Base-by-base conservation (phyloP, 2,329 filamentous ascomycete species). In the Seiridium unicorne region DNA sequence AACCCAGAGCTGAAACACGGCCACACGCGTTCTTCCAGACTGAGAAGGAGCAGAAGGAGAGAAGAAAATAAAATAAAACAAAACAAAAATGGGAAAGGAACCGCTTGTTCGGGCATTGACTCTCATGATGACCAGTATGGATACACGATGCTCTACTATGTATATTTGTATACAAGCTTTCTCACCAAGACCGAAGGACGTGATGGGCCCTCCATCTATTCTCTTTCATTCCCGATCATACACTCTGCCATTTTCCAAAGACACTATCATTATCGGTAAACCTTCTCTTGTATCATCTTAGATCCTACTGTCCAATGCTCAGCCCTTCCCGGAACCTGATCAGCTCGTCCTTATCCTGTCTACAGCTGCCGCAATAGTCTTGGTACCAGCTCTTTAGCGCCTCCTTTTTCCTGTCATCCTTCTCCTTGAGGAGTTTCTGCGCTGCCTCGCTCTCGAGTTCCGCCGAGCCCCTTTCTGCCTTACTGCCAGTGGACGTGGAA, bases 351-450 rank as follows among this genome's bases (percentile, higher is more conserved):
- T 74, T 75, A 65, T 87, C 84, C 9, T 69, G 71, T 63, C 72
- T 75, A 65, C 84, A 87, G 69, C 84, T 86, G 36, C 82, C 80
- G 60, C 84, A 87, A 65, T 87, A 84, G 61, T 76, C 77, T 3
- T 78, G 73, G 61, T 82, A 76, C 84, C 84, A 87, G 54, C 72
- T 68, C 64, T 73, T 72, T 61, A 86, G 71, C 40, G 61, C 67
- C 48, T 70, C 67, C 31, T 62, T 63, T 53, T 64, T 66, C 44
- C 64, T 40, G 31, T 62, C 55, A 65, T 68, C 44, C 68, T 68
- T 48, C 68, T 63, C 66, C 71, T 66, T 26, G 2, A 69, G 54
- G 4, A 72, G 61, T 63, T 74, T 76, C 62, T 76, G 74, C 54
- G 62, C 64, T 47, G 62, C 62, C 44, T 71, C 67, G 55, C 61